Base-by-base conservation (phyloP, 345 rosid species). In the Eucalyptus marginata region DNA sequence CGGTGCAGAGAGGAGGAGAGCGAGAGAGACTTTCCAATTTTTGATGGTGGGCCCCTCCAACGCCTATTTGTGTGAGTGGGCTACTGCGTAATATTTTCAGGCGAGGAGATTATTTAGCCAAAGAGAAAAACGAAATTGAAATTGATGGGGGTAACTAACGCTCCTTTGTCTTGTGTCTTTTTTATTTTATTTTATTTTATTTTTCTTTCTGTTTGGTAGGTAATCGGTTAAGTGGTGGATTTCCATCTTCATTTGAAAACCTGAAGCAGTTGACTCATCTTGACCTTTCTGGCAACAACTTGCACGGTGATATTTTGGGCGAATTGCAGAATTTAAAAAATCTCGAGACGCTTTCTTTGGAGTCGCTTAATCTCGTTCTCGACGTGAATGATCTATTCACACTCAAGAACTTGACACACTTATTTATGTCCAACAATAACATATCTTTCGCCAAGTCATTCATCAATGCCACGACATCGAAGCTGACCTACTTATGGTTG, bases 341-440 rank as follows among this genome's bases (percentile, higher is more conserved):
- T 31, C 43, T 66, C 3, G 0, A 16, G 4, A 0, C 0, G 0
- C 43, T 31, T 16, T 0, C 0, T 0, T 6, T 64, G 2, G 1
- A 0, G 6, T 31, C 12, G 6, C 12, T 66, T 31, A 66, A 66
- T 66, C 43, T 66, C 79, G 31, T 31, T 66, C 11, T 66, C 0
- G 43, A 66, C 16, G 6, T 4, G 17, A 31, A 66, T 66, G 22
- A n/a, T 31, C 10, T 66, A 66, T 31, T 66, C 12, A 31, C 33
- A 31, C 43, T 31, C 80, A 16, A 68, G 24, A 68, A 16, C 43
- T 16, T 68, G 43, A 31, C 0, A 31, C 0, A 0, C 1, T 8
- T 68, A 16, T 0, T 1, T 15, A 0, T 68, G 12, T 16, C 80
- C 43, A 8, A 15, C 80, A 68, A 31, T 2, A 68, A 8, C 18